Conservation (phyloP, 805 yeast genomes). For the Candida berthetii region DNA sequence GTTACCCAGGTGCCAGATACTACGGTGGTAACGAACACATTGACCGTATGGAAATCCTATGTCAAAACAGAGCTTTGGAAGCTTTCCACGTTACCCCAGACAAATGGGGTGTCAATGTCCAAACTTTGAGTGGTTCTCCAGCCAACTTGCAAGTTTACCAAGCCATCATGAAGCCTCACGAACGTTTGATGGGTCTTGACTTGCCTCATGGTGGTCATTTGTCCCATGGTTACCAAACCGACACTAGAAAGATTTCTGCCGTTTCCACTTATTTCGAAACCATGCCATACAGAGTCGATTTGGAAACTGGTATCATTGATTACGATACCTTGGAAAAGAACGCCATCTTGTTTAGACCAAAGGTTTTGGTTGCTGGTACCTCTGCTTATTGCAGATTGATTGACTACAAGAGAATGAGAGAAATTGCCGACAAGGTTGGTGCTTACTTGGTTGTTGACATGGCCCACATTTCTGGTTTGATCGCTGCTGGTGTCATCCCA, state of each 20-base stretch:
- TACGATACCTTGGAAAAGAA: conserved; percentile 91
- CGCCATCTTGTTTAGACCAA: conserved; percentile 91
- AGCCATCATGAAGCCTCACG: conserved; percentile 92
- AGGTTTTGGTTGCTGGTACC: conserved; percentile 95
- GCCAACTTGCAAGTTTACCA: conserved; percentile 96
- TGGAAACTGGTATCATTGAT: conserved; percentile 90
- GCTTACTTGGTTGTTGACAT: conserved; percentile 95
- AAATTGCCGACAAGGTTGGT: conserved; percentile 95
- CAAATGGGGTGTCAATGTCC: conserved; percentile 98
- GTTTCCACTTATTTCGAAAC: conserved; percentile 97
- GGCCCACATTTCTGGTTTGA: conserved; percentile 97
- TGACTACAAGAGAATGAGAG: conserved; percentile 94
- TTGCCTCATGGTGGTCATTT: conserved; percentile 98
- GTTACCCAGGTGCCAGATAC: conserved; percentile 98
- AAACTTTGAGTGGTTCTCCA: conserved; percentile 94
- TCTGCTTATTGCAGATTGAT: conserved; percentile 96
- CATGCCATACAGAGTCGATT: conserved; percentile 95
- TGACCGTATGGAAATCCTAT: conserved; percentile 86
- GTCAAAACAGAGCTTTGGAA: conserved; percentile 91
- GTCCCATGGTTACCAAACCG: conserved; percentile 98
- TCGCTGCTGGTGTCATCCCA: conserved; percentile 93
- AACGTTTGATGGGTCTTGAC: conserved; percentile 96
- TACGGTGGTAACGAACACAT: conserved; percentile 98
- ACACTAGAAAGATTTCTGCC: conserved; percentile 86
- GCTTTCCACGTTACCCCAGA: conserved; percentile 78